Conservation (phyloP, 208 protist genomes). For the Trypanosoma cruzi region DNA sequence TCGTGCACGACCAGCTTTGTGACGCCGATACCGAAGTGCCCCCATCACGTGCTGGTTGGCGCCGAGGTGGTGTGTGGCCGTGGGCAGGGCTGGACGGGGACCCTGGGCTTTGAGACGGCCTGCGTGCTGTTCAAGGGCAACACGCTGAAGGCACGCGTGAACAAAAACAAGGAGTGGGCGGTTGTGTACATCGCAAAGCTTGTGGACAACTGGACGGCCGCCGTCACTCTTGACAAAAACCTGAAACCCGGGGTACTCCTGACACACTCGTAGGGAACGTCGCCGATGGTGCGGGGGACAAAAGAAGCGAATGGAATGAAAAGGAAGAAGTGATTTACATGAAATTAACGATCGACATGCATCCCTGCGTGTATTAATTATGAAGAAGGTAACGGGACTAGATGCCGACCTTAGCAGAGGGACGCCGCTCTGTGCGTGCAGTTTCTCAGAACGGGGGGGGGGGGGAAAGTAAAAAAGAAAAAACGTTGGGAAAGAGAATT, state of each 20-base stretch:
- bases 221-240: conserved; percentile 65
- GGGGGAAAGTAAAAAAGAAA: too few relatives aligned
- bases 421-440: too few relatives aligned
- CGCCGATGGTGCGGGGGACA: too few relatives aligned
- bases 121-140: conserved; percentile 67
- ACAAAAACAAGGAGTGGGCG: conserved; percentile 61
- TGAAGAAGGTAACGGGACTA: too few relatives aligned
- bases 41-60: conserved; percentile 14
- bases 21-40: conserved; percentile 31
- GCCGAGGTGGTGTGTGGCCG: conserved; percentile 47
- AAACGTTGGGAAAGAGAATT: too few relatives aligned
- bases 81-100: conserved; percentile 30
- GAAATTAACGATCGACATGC: too few relatives aligned
- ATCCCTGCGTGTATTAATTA: too few relatives aligned
- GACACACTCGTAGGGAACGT: conserved; percentile 77
- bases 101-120: conserved; percentile 46
- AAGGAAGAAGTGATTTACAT: too few relatives aligned
- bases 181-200: conserved; percentile 66
- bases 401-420: too few relatives aligned
- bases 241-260: conserved; percentile 64
- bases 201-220: conserved; percentile 67
- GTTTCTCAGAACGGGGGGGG: too few relatives aligned
- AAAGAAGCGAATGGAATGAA: too few relatives aligned
- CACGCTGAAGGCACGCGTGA: conserved; percentile 66
- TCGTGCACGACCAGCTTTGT: conserved; percentile 51